Conservation (phyloP, 2,329 filamentous ascomycete genomes). For the Monosporascus sp. region DNA sequence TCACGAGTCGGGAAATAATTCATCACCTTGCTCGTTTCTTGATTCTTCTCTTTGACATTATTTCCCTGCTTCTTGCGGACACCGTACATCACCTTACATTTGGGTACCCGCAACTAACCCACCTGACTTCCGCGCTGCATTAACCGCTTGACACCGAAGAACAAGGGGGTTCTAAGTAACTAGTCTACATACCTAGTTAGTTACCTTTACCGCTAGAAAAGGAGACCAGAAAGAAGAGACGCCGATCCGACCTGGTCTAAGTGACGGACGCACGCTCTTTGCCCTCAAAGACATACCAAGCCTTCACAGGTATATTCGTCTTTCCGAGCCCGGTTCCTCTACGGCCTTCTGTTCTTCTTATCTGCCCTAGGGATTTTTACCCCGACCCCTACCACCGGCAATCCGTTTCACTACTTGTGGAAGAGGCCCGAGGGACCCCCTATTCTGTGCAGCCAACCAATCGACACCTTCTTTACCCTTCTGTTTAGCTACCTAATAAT, state of each 20-base stretch:
- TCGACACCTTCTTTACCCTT: constrained; percentile 11
- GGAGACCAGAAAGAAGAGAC: not conserved
- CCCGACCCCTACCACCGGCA: not conserved
- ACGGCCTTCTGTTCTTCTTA: not conserved
- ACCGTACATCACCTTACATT: not conserved
- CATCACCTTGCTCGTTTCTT: not conserved
- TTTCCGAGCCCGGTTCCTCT: no score
- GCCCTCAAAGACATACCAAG: not conserved
- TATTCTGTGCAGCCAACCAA: constrained; percentile 16
- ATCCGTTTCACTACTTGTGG: not conserved
- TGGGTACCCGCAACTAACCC: not conserved
- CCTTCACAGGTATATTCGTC: not conserved
- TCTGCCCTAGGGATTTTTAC: not conserved
- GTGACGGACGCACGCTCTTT: not conserved
- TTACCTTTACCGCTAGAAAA: not conserved
- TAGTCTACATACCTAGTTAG: not conserved
- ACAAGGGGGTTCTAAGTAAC: not conserved
- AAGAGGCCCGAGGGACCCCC: not conserved
- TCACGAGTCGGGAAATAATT: not conserved
- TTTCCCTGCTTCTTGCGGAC: not conserved
- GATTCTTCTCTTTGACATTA: not conserved
- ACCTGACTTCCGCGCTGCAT: not conserved
- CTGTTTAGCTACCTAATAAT: constrained; percentile 11
- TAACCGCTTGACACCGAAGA: not conserved
- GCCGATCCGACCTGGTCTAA: not conserved